These are phyloP conservation scores for Rhizopogon salebrosus DNA, from an alignment of 768 basidiomycete species.

Conservation along the genomic window DNA sequence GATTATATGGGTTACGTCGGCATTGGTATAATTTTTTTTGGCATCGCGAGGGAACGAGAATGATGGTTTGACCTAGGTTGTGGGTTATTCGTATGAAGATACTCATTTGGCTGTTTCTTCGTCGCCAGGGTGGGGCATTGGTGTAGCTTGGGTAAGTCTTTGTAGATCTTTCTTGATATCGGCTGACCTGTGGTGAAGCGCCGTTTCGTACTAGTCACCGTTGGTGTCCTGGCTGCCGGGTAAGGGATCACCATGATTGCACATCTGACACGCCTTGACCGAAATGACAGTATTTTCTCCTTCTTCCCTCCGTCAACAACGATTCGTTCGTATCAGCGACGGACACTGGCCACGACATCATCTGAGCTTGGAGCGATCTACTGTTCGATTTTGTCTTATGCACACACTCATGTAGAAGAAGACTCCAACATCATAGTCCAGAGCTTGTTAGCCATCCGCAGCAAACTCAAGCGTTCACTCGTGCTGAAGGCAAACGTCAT, in stretches of 20 bases:
- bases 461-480: slow-evolving; percentile 63
- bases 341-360: slow-evolving; percentile 61
- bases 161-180: neutral
- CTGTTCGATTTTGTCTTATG: slow-evolving; percentile 72
- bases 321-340: slow-evolving; percentile 68
- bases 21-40: slow-evolving; percentile 41
- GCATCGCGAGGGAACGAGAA: neutral
- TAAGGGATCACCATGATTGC: slow-evolving; percentile 22
- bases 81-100: slow-evolving; percentile 74
- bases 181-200: slow-evolving; percentile 30
- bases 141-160: slow-evolving; percentile 63
- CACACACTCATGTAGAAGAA: slow-evolving; percentile 46
- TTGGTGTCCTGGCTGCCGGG: slow-evolving; percentile 78
- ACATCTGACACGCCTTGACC: slow-evolving; percentile 1
- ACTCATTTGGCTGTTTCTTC: slow-evolving; percentile 40
- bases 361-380: slow-evolving; percentile 66
- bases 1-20: slow-evolving; percentile 59
- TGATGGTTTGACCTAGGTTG: slow-evolving; percentile 36
- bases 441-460: slow-evolving; percentile 67
- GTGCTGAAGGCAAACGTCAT: slow-evolving; percentile 51
- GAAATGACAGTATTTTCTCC: slow-evolving; percentile 49
- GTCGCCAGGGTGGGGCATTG: slow-evolving; percentile 54
- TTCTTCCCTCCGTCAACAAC: slow-evolving; percentile 74
- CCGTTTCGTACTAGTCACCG: slow-evolving; percentile 64
- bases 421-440: slow-evolving; percentile 54